Evolutionary conservation across 805 yeast species (phyloP).

Genomic region (Candida multigemmis): DNA sequence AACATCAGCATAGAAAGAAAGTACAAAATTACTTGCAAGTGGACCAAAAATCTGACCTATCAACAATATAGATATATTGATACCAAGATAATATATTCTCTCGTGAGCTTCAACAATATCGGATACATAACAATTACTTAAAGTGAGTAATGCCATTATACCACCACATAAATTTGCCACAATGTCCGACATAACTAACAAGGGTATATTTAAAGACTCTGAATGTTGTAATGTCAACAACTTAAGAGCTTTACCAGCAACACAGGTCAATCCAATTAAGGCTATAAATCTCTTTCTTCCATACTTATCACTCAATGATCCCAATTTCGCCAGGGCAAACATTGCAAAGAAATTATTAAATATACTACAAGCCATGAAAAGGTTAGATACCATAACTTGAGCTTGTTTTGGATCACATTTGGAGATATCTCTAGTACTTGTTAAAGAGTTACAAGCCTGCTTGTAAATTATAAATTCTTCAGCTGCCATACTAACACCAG

Average conservation of each 20-base stretch:
- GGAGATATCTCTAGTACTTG: constrained; percentile 4
- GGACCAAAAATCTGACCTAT: constrained; percentile 63
- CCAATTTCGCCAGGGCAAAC: constrained; percentile 46
- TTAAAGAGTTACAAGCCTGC: constrained; percentile 17
- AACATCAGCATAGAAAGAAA: constrained; percentile 5
- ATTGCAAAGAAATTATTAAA: constrained; percentile 36
- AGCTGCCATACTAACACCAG: constrained; percentile 27
- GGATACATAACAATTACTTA: constrained; percentile 60
- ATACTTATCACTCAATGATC: constrained; percentile 27
- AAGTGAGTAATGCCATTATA: constrained; percentile 41
- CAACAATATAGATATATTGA: constrained; percentile 49
- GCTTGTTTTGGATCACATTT: constrained; percentile 22
- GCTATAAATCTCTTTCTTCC: constrained; percentile 23
- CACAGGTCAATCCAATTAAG: constrained; percentile 8
- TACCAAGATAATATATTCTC: constrained; percentile 51
- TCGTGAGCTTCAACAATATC: constrained; percentile 61
- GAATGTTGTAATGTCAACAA: constrained; percentile 16
- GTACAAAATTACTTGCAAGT: constrained; percentile 35
- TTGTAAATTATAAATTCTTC: constrained; percentile 26
- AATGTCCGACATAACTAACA: constrained; percentile 34
- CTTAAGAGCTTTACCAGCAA: constrained; percentile 12
- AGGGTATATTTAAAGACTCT: constrained; percentile 18
- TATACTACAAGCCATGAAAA: constrained; percentile 37
- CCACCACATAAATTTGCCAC: constrained; percentile 59
- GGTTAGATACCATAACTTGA: constrained; percentile 34